Conservation (phyloP, 2,329 filamentous ascomycete genomes). For the Geosmithia flava region DNA sequence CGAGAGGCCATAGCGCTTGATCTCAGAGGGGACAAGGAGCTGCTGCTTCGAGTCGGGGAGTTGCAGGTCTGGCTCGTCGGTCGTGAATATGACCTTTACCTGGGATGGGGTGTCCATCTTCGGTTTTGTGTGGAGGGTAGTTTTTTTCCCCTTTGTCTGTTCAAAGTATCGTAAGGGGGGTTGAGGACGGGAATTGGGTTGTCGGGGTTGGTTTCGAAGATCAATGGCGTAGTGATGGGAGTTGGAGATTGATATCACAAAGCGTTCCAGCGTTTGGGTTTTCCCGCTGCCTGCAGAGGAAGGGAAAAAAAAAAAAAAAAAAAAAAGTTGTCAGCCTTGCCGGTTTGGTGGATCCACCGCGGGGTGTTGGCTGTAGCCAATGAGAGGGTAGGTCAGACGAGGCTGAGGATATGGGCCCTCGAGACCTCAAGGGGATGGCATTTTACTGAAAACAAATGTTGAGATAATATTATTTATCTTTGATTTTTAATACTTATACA, state of each 20-base stretch:
- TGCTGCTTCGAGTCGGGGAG: conserved; percentile 50
- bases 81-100: conserved; percentile 57
- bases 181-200: too few relatives aligned
- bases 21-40: conserved; percentile 51
- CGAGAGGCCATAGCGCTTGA: conserved; percentile 59
- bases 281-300: not conserved
- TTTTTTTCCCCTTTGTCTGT: too few relatives aligned
- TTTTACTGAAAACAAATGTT: too few relatives aligned
- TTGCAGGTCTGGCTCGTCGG: conserved; percentile 47
- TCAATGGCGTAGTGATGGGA: too few relatives aligned
- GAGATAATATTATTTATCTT: too few relatives aligned
- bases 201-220: too few relatives aligned
- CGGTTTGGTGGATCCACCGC: conserved; percentile 1
- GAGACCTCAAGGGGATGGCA: too few relatives aligned
- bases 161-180: too few relatives aligned
- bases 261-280: too few relatives aligned
- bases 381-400: not conserved
- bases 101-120: conserved; percentile 22
- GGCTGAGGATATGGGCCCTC: not conserved
- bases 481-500: too few relatives aligned
- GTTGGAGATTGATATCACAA: too few relatives aligned
- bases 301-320: not conserved
- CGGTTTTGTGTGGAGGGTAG: too few relatives aligned
- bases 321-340: conserved; percentile 3
- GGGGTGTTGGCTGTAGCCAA: not conserved